Evolutionary conservation across 2,329 filamentous ascomycete species (phyloP), one percentile per base, ranked within the genome.

Genomic region (Botrytis tulipae): DNA sequence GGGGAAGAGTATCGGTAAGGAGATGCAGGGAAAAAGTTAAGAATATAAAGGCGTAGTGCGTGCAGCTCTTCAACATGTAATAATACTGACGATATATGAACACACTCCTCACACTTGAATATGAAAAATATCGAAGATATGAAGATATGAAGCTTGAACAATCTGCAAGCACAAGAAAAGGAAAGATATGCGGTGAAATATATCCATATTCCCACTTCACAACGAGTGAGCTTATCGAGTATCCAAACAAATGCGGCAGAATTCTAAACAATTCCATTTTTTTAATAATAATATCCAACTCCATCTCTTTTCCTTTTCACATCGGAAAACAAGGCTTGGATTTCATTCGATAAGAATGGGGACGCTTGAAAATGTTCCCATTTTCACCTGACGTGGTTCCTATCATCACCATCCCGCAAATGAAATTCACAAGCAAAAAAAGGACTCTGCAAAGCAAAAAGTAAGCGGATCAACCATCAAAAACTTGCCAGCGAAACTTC

Each of bases 361-460:
- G 66, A 57, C 61, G 40, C 51, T 57, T 68, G 16, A 14, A 25
- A 35, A 59, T 44, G 46, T 57, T 67, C 9, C 44, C 61, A 44
- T 44, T 57, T 72, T 72, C 70, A 72, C 70, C 70, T 72, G 70
- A 72, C 70, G 70, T 72, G 70, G 70, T 72, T 72, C 70, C 70
- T 72, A 63, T 71, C 59, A 44, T 22, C 6, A 51, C 14, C 32
- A 40, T 35, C 4, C 35, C 22, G 40, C 29, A 63, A 37, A 40
- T 57, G 51, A 57, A 32, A 57, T 57, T 57, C 51, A 57, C 51
- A 57, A 57, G 51, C 51, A 29, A 57, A 29, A 29, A 29, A 57
- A 57, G 51, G n/a, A 29, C n/a, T n/a, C 10, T 40, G 37, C 57
- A 61, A 71, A 71, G 42, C 35, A 44, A n/a, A 60, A 70, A n/a